A percentile compares a stretch with the other conserved stretches of the same genome.
Evolutionary conservation across 768 basidiomycete species (phyloP).

Genomic region (Heimioporus sp.): DNA sequence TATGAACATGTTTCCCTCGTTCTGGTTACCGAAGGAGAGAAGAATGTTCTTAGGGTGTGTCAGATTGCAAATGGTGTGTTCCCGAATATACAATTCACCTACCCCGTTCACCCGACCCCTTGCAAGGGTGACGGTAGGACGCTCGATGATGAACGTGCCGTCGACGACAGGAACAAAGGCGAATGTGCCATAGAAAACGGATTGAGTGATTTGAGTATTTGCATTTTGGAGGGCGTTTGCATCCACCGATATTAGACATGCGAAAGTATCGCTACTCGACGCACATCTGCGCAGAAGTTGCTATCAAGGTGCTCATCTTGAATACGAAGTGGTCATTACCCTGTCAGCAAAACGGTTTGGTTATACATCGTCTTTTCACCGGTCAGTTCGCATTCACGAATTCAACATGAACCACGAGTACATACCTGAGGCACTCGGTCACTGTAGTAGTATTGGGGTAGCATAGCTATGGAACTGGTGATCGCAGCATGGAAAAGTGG

Average conservation of each 20-base stretch:
- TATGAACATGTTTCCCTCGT: conserved; percentile 33
- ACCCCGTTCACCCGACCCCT: conserved; percentile 45
- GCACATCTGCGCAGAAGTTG: conserved; percentile 28
- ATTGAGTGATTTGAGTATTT: conserved; percentile 31
- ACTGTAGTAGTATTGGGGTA: conserved; percentile 34
- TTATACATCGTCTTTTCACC: conserved; percentile 18
- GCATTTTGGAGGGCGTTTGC: conserved; percentile 29
- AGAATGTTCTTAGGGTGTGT: conserved; percentile 21
- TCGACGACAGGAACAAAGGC: conserved; percentile 47
- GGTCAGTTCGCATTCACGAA: neutral
- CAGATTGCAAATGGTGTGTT: neutral
- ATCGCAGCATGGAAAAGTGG: conserved; percentile 34
- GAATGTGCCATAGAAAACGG: conserved; percentile 39
- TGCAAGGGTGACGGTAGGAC: conserved; percentile 38
- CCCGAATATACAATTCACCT: conserved; percentile 4
- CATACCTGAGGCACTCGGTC: conserved; percentile 28
- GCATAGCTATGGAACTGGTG: conserved; percentile 30
- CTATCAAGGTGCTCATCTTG: neutral
- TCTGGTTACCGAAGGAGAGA: conserved; percentile 25
- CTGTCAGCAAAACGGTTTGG: conserved; percentile 4
- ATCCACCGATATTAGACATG: conserved; percentile 39
- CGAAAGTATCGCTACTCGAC: conserved; percentile 32
- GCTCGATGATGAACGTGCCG: conserved; percentile 42
- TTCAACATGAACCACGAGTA: neutral
- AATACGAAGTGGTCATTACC: conserved; percentile 6